A percentile compares a stretch with the other conserved stretches of the same genome.
These are phyloP conservation scores for Boletus speciosus DNA, from an alignment of 768 basidiomycete genomes.

Conservation along the genomic window DNA sequence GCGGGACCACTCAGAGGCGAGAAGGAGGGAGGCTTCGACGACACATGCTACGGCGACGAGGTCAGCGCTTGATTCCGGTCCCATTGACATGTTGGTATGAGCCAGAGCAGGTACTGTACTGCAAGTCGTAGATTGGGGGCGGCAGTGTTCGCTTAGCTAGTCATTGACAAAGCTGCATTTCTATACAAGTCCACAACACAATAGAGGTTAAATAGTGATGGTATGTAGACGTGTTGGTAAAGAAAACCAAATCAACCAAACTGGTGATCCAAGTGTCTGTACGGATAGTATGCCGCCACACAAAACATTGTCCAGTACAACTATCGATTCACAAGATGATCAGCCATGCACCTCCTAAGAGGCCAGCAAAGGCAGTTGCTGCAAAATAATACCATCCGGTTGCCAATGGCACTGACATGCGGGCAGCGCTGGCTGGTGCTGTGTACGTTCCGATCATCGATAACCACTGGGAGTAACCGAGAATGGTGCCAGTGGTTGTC, in stretches of 20 bases:
- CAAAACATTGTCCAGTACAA: constrained; percentile 8
- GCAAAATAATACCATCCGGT: constrained; percentile 29
- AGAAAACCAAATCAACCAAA: not conserved
- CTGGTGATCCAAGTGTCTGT: constrained; percentile 6
- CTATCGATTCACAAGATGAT: constrained; percentile 20
- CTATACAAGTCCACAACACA: constrained; percentile 13
- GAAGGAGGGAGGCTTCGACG: constrained; percentile 55
- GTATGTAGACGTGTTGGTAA: constrained; percentile 10
- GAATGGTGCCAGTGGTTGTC: constrained; percentile 27
- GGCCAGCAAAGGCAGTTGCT: constrained; percentile 20
- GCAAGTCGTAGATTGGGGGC: not conserved
- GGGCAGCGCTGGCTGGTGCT: constrained; percentile 23
- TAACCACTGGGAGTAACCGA: constrained; percentile 30
- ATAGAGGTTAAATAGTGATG: constrained; percentile 10
- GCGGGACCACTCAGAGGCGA: constrained; percentile 51
- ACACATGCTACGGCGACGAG: constrained; percentile 53
- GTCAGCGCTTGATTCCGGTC: constrained; percentile 21
- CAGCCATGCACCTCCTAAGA: constrained; percentile 32
- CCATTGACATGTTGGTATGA: constrained; percentile 17
- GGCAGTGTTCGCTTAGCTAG: not conserved
- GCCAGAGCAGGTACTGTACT: not conserved
- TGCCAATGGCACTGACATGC: constrained; percentile 15
- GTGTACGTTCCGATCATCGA: constrained; percentile 32
- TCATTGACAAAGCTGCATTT: not conserved
- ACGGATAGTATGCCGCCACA: not conserved